Percentiles rank a stretch among this genome's conserved stretches.
Conservation (phyloP, 1,139 yeast genomes). For the Kurtzmaniella quercitrusa region DNA sequence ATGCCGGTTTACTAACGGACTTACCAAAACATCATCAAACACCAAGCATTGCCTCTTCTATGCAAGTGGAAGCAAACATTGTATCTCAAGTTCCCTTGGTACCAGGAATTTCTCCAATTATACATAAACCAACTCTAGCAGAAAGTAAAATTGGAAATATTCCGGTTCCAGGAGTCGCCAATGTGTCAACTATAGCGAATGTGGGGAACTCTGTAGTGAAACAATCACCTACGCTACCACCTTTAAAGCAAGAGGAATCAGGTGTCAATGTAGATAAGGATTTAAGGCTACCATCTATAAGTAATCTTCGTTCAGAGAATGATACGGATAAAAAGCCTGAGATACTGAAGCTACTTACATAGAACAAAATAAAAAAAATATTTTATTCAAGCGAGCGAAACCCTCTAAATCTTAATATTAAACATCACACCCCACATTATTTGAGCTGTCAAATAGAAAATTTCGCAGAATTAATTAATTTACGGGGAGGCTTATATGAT, state of each 20-base stretch:
- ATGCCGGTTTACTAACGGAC: not conserved
- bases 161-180: not conserved
- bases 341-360: constrained; percentile 1
- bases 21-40: not conserved
- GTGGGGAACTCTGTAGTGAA: not conserved
- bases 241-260: not conserved
- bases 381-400: not conserved
- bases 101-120: not conserved
- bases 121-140: not conserved
- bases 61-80: not conserved
- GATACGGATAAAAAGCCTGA: not conserved
- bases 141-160: not conserved
- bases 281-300: not conserved
- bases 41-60: not conserved
- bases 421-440: not conserved
- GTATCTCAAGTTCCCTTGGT: not conserved
- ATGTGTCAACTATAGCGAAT: not conserved
- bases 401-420: not conserved
- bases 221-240: not conserved
- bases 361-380: not conserved
- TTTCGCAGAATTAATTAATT: not conserved
- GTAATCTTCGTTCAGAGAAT: not conserved
- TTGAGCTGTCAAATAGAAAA: not conserved
- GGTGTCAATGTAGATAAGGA: not conserved
- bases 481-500: too few relatives aligned